Conservation (phyloP, 2,329 filamentous ascomycete species). For the Colletotrichum zoysiae region DNA sequence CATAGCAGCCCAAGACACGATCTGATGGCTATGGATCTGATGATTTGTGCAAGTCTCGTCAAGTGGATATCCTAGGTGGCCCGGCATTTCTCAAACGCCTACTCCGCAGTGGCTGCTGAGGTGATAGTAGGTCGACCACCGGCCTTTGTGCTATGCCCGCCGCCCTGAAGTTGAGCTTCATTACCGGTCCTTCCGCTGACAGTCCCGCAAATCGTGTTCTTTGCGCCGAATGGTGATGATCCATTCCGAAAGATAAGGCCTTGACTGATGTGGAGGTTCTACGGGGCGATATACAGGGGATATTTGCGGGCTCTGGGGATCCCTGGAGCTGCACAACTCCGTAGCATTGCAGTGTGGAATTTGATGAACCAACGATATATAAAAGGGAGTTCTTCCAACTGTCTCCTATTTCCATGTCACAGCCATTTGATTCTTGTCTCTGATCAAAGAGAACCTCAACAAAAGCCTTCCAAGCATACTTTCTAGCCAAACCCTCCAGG, state of each 20-base stretch:
- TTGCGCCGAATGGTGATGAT: neutral
- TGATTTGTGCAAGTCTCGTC: neutral
- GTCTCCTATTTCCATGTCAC: neutral
- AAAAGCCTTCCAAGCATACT: neutral
- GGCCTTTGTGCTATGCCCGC: constrained; percentile 7
- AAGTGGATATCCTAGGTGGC: neutral
- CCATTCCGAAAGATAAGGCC: constrained; percentile 1
- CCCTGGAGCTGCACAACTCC: constrained; percentile 11
- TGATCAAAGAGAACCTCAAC: neutral
- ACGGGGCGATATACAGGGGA: constrained; percentile 7
- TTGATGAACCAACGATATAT: neutral
- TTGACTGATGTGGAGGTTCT: neutral
- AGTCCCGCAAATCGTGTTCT: neutral
- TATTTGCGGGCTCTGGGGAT: constrained; percentile 1
- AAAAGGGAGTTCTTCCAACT: neutral
- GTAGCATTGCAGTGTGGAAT: constrained; percentile 28
- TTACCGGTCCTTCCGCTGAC: neutral
- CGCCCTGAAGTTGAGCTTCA: neutral
- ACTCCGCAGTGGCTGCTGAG: constrained; percentile 13
- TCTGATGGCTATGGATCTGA: neutral
- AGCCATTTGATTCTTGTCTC: neutral
- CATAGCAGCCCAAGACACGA: neutral
- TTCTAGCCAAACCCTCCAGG: neutral
- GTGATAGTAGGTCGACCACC: constrained; percentile 22
- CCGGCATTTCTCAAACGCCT: neutral